These are phyloP conservation scores for Mrakia frigida DNA, from an alignment of 768 basidiomycete genomes.

Conservation along the genomic window DNA sequence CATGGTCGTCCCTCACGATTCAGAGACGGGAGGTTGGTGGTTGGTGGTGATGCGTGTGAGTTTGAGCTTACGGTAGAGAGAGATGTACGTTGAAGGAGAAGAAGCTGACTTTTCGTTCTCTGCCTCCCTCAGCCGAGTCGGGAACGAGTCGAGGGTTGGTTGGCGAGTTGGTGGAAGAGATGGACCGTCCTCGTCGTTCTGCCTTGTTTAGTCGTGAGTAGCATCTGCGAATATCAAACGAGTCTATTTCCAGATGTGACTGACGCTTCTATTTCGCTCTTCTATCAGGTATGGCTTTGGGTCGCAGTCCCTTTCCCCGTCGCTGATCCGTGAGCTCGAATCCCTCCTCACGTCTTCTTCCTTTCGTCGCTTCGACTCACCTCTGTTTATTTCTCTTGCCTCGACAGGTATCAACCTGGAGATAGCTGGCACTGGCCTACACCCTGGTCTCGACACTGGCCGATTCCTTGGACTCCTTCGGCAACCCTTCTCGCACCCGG, in stretches of 20 bases:
- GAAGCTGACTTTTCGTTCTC: not conserved
- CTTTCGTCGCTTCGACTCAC: not conserved
- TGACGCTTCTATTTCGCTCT: no score
- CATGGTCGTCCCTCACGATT: not conserved
- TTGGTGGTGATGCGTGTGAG: conserved; percentile 14
- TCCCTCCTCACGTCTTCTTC: not conserved
- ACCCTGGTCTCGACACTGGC: conserved; percentile 25
- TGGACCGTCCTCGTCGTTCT: conserved; percentile 45
- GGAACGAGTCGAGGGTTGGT: conserved; percentile 43
- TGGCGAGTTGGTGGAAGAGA: conserved; percentile 46
- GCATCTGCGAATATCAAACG: not conserved
- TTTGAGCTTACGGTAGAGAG: no score
- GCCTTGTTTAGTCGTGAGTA: conserved; percentile 45
- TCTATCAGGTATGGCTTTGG: conserved; percentile 47
- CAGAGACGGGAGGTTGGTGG: conserved; percentile 21
- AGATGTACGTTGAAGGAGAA: not conserved
- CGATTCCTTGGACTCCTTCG: conserved; percentile 14
- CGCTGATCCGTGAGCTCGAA: conserved; percentile 42
- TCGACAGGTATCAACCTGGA: conserved; percentile 12
- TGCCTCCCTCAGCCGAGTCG: conserved; percentile 39
- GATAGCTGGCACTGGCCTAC: conserved; percentile 21
- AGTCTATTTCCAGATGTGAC: not conserved
- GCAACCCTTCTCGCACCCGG: not conserved
- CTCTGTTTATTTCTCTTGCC: not conserved
- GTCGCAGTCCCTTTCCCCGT: conserved; percentile 48